phyloP scores from a whole-genome alignment of 1,139 yeast species.

The Pichia sp. region DNA sequence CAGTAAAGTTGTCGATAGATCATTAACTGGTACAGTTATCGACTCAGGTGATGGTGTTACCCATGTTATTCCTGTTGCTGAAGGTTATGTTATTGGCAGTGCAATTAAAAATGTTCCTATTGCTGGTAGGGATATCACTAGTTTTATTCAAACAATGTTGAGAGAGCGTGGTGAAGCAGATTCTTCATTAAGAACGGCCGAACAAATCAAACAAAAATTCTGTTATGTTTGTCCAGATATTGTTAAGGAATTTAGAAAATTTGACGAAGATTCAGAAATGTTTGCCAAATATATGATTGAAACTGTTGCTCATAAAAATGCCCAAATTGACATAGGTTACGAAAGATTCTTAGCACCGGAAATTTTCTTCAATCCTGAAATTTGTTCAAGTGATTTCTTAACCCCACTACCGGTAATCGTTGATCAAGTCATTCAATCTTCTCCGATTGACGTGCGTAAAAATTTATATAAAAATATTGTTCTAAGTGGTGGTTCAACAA shows the following conservation, averaged over 20 bases:
- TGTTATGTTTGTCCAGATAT: slow-evolving; percentile 98
- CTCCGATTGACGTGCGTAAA: slow-evolving; percentile 97
- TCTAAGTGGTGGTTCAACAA: slow-evolving; percentile 94
- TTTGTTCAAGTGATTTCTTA: slow-evolving; percentile 87
- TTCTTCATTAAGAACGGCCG: slow-evolving; percentile 92
- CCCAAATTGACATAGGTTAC: slow-evolving; percentile 86
- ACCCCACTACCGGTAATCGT: slow-evolving; percentile 95
- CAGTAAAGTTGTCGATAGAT: slow-evolving; percentile 87
- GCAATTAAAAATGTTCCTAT: slow-evolving; percentile 96
- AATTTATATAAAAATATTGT: slow-evolving; percentile 94
- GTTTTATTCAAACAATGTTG: slow-evolving; percentile 83
- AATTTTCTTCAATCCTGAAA: slow-evolving; percentile 96
- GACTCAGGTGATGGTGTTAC: slow-evolving; percentile 97
- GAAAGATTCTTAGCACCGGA: slow-evolving; percentile 98
- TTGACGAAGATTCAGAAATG: slow-evolving; percentile 89
- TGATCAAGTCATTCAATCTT: slow-evolving; percentile 88
- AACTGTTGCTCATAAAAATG: slow-evolving; percentile 62
- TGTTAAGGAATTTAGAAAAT: slow-evolving; percentile 90
- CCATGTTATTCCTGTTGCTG: slow-evolving; percentile 98
- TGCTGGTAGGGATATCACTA: slow-evolving; percentile 96
- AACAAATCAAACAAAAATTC: slow-evolving; percentile 89
- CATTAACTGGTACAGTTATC: slow-evolving; percentile 95
- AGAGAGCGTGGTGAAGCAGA: slow-evolving; percentile 97
- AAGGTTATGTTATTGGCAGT: slow-evolving; percentile 96
- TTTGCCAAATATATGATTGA: slow-evolving; percentile 92